Conservation (phyloP, 768 basidiomycete species). For the Xerocomus spinulosus region DNA sequence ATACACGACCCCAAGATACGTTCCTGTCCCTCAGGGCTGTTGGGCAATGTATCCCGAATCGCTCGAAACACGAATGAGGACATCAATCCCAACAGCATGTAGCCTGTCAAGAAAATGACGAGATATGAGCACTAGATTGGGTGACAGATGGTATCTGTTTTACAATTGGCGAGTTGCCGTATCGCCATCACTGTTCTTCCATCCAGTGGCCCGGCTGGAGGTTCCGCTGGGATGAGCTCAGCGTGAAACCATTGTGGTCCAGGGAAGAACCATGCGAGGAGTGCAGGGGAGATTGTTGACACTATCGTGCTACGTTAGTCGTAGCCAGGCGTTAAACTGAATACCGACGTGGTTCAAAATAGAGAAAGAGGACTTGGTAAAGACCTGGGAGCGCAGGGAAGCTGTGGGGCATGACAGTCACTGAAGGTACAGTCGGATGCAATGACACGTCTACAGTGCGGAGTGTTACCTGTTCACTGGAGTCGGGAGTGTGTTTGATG, state of each 20-base stretch:
- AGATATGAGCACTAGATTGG: neutral
- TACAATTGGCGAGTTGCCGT: slow-evolving; percentile 67
- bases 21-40: slow-evolving; percentile 60
- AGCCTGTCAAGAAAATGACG: slow-evolving; percentile 39
- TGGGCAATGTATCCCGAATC: slow-evolving; percentile 52
- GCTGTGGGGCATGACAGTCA: slow-evolving; percentile 17
- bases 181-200: slow-evolving; percentile 55
- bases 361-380: slow-evolving; percentile 59
- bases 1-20: slow-evolving; percentile 61
- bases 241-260: slow-evolving; percentile 66
- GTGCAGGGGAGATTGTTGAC: slow-evolving; percentile 46
- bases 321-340: no score
- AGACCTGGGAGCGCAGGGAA: slow-evolving; percentile 61
- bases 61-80: slow-evolving; percentile 66
- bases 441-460: no score
- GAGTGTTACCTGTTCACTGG: no score
- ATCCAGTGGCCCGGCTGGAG: slow-evolving; percentile 35
- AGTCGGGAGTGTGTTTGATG: no score
- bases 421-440: no score
- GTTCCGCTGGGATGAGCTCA: slow-evolving; percentile 50
- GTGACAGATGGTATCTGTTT: slow-evolving; percentile 14
- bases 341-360: slow-evolving; percentile 55
- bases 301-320: slow-evolving; percentile 35
- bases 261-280: slow-evolving; percentile 52
- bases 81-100: slow-evolving; percentile 58